Percentiles rank a stretch among this genome's conserved stretches.
Conservation (phyloP, 306 rosid genomes). For the Ormosia emarginata region DNA sequence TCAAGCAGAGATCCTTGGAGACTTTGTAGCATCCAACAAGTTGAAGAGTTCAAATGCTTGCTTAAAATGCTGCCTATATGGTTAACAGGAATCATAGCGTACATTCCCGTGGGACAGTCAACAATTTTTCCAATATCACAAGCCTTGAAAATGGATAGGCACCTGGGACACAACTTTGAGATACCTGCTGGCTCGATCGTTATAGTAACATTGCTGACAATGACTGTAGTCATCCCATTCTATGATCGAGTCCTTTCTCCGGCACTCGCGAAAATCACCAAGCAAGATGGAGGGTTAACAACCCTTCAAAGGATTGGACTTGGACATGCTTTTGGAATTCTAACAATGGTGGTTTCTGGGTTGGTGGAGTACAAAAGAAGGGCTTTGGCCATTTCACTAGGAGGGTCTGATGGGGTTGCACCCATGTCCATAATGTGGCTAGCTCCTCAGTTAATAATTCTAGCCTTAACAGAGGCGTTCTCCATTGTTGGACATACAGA, state of each 20-base stretch:
- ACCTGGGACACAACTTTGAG: background rate
- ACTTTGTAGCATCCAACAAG: slow-evolving; percentile 44
- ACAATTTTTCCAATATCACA: slow-evolving; percentile 38
- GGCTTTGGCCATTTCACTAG: background rate
- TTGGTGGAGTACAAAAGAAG: slow-evolving; percentile 17
- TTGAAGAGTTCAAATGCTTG: slow-evolving; percentile 44
- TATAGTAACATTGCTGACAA: slow-evolving; percentile 5
- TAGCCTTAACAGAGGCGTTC: slow-evolving; percentile 26
- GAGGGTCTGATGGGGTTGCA: background rate
- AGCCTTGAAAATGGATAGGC: slow-evolving; percentile 36
- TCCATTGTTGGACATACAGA: slow-evolving; percentile 34
- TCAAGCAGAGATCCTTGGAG: slow-evolving; percentile 32
- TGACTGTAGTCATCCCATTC: background rate
- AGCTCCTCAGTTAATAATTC: slow-evolving; percentile 29
- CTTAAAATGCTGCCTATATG: slow-evolving; percentile 35
- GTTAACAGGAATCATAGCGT: slow-evolving; percentile 26
- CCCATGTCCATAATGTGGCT: slow-evolving; percentile 46
- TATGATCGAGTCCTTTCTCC: slow-evolving; percentile 14
- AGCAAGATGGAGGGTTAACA: slow-evolving; percentile 26
- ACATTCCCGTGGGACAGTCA: slow-evolving; percentile 25
- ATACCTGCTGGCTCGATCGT: slow-evolving; percentile 16
- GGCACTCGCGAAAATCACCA: slow-evolving; percentile 12
- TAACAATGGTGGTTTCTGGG: slow-evolving; percentile 4
- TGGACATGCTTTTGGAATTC: background rate
- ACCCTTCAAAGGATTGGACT: slow-evolving; percentile 25